Conservation (phyloP, 371 early-diverging fungal genomes). For the Catenaria anguillulae region DNA sequence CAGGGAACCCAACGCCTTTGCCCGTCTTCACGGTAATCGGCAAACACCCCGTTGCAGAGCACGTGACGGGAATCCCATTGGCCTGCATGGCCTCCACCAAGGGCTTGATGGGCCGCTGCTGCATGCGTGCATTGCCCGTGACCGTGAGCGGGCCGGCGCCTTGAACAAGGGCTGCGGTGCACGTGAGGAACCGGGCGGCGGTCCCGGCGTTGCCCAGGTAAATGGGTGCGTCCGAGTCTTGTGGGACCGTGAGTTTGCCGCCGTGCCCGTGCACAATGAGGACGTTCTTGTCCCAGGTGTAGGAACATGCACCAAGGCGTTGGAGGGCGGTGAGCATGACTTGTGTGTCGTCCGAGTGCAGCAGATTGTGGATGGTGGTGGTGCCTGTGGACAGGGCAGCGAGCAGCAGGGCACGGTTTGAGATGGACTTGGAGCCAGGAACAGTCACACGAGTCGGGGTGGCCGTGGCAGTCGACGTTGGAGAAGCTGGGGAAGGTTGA, state of each 20-base stretch:
- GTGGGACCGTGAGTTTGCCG: slow-evolving; percentile 34
- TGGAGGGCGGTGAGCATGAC: slow-evolving; percentile 88
- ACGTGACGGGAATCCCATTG: slow-evolving; percentile 65
- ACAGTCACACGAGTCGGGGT: slow-evolving; percentile 48
- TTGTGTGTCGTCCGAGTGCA: slow-evolving; percentile 95
- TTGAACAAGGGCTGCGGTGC: slow-evolving; percentile 61
- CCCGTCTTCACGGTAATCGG: slow-evolving; percentile 68
- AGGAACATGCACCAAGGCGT: slow-evolving; percentile 66
- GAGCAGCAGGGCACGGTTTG: slow-evolving; percentile 84
- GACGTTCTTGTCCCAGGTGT: slow-evolving; percentile 81
- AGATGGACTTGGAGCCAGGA: slow-evolving; percentile 93
- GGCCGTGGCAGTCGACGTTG: too few species aligned
- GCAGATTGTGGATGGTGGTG: slow-evolving; percentile 65
- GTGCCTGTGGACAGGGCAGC: slow-evolving; percentile 78
- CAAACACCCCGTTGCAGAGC: slow-evolving; percentile 67
- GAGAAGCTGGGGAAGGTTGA: not conserved
- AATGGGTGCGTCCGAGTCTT: slow-evolving; percentile 59
- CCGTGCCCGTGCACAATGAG: slow-evolving; percentile 68
- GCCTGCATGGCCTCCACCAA: slow-evolving; percentile 66
- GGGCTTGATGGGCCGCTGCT: slow-evolving; percentile 85
- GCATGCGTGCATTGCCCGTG: slow-evolving; percentile 96
- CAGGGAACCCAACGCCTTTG: slow-evolving; percentile 45
- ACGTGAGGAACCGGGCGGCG: slow-evolving; percentile 87
- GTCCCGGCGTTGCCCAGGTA: slow-evolving; percentile 97
- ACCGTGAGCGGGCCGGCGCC: slow-evolving; percentile 25